phyloP scores from a whole-genome alignment of 352 stramenopile species.

The Thalassiosira gravida region DNA sequence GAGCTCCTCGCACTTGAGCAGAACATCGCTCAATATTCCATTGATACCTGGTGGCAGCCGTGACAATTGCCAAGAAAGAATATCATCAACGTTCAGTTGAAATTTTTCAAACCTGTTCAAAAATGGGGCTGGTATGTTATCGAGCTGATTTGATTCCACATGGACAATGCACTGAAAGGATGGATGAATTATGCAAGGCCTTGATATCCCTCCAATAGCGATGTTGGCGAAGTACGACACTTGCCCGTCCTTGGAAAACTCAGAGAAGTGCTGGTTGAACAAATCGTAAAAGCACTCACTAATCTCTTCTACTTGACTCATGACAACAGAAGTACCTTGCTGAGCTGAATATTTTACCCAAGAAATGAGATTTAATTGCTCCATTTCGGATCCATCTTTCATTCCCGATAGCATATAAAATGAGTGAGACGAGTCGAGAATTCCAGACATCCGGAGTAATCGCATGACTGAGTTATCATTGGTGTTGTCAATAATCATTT shows the following conservation, averaged over 20 bases:
- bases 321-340: conserved; percentile 47
- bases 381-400: conserved; percentile 46
- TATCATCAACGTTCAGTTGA: conserved; percentile 46
- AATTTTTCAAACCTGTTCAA: conserved; percentile 76
- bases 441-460: conserved; percentile 42
- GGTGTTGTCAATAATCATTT: conserved; percentile 69
- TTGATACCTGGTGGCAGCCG: conserved; percentile 32
- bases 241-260: conserved; percentile 44
- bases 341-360: conserved; percentile 62
- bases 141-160: conserved; percentile 51
- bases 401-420: conserved; percentile 59
- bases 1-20: conserved; percentile 34
- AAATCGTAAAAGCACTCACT: conserved; percentile 73
- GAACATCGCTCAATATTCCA: conserved; percentile 20
- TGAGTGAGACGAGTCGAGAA: conserved; percentile 41
- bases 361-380: conserved; percentile 63
- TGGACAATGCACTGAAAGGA: conserved; percentile 69
- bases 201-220: conserved; percentile 61
- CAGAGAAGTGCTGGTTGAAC: conserved; percentile 72
- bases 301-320: conserved; percentile 57
- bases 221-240: conserved; percentile 67
- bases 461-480: conserved; percentile 66
- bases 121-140: conserved; percentile 57
- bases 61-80: conserved; percentile 44
- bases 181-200: conserved; percentile 53